These are phyloP conservation scores for Trametes cubensis DNA, from an alignment of 768 basidiomycete genomes.

Conservation along the genomic window DNA sequence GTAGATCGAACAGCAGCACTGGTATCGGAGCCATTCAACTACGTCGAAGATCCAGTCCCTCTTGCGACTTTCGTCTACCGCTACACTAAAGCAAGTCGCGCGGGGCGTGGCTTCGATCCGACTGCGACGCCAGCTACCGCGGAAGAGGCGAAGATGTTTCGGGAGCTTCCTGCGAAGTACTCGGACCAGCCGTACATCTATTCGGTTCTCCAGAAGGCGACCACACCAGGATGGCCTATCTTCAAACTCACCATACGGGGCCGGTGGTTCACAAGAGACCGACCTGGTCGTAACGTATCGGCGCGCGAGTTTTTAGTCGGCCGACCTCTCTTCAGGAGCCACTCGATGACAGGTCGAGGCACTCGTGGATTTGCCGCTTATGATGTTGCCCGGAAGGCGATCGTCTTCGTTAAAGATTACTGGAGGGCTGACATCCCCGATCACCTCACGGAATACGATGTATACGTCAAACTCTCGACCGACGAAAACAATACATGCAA, in stretches of 20 bases:
- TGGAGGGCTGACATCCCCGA: not conserved
- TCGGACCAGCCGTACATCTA: not conserved
- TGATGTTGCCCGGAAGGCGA: not conserved
- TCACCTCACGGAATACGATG: not conserved
- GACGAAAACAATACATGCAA: not conserved
- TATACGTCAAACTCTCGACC: not conserved
- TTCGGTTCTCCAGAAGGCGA: not conserved
- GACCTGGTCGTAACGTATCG: not conserved
- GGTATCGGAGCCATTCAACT: slow-evolving; percentile 12
- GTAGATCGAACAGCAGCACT: not conserved
- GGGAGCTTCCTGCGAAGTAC: not conserved
- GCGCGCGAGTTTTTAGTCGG: not conserved
- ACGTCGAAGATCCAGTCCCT: not conserved
- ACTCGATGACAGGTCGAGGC: not conserved
- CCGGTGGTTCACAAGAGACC: not conserved
- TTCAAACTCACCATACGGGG: not conserved
- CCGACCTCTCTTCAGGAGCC: not conserved
- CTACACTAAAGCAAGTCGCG: not conserved
- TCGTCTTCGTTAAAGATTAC: not conserved
- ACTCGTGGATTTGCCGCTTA: not conserved
- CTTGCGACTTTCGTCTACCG: slow-evolving; percentile 3
- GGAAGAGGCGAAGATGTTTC: not conserved
- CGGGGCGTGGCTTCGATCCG: slow-evolving; percentile 10
- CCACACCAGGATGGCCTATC: not conserved
- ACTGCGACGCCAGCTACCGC: not conserved